phyloP scores from a whole-genome alignment of 169 alveolate genomes.

The Plasmodium adleri region DNA sequence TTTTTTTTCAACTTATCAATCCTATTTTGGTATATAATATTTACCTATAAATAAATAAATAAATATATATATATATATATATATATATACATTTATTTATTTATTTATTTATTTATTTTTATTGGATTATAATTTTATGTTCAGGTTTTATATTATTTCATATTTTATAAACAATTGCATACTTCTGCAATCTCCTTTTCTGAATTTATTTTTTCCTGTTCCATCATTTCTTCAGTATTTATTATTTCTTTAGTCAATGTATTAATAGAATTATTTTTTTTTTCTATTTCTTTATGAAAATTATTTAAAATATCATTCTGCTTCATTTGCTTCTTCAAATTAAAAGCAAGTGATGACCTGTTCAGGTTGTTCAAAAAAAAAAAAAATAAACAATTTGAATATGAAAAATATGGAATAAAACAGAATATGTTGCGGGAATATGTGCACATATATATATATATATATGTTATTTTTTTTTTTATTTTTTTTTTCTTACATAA shows the following conservation, averaged over 20 bases:
- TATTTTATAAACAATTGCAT: background rate
- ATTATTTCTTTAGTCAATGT: conserved; percentile 28
- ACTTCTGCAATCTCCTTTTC: conserved; percentile 57
- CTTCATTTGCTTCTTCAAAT: conserved; percentile 51
- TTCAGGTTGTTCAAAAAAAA: background rate
- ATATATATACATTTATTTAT: too few relatives aligned
- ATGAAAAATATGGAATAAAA: background rate
- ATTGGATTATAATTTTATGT: background rate
- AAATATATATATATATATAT: background rate
- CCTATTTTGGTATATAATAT: conserved; percentile 45
- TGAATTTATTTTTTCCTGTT: conserved; percentile 39
- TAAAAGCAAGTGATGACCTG: conserved; percentile 58
- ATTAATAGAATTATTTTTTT: conserved; percentile 35
- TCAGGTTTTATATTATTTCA: background rate
- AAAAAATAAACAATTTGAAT: background rate
- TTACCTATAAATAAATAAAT: conserved; percentile 20
- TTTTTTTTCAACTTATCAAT: conserved; percentile 71
- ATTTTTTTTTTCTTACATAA: conserved; percentile 21
- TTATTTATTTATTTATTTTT: too few relatives aligned
- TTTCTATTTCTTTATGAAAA: conserved; percentile 23
- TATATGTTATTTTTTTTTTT: background rate
- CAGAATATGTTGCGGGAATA: background rate
- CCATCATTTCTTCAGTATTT: conserved; percentile 39
- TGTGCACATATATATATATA: too few relatives aligned
- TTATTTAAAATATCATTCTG: conserved; percentile 15